Evolutionary conservation across 2,329 filamentous ascomycete genomes (phyloP).

Genomic region (Verticillium zaregamsianum): DNA sequence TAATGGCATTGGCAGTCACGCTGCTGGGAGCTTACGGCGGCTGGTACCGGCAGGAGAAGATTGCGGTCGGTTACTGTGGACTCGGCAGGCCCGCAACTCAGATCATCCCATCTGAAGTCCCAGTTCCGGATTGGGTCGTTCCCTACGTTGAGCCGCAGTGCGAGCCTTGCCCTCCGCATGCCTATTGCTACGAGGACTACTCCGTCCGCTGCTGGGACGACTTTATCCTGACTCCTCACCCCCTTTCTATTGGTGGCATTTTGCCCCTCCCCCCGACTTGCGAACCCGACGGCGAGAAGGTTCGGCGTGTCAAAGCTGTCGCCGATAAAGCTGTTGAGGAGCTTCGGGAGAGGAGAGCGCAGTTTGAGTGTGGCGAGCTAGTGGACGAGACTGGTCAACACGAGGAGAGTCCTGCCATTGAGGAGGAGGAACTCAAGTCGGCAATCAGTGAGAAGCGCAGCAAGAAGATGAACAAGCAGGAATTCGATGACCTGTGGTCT

Average conservation of each 20-base stretch:
- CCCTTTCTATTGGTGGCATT: constrained; percentile 74
- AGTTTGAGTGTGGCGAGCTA: constrained; percentile 83
- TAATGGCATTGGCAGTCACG: constrained; percentile 67
- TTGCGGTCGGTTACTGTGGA: constrained; percentile 93
- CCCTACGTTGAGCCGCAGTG: constrained; percentile 73
- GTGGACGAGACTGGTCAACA: constrained; percentile 56
- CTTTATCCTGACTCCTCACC: constrained; percentile 81
- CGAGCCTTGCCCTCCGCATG: constrained; percentile 85
- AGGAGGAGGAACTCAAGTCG: constrained; percentile 72
- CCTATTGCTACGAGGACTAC: constrained; percentile 78
- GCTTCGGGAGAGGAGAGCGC: constrained; percentile 77
- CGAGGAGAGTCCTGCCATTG: constrained; percentile 53
- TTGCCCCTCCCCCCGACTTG: constrained; percentile 86
- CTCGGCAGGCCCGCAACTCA: constrained; percentile 61
- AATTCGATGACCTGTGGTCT: constrained; percentile 87
- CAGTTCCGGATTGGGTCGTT: constrained; percentile 68
- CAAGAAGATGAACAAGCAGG: constrained; percentile 77
- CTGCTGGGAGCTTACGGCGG: constrained; percentile 68
- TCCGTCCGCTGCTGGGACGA: constrained; percentile 78
- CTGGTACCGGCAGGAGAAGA: constrained; percentile 92
- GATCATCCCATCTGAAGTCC: constrained; percentile 43
- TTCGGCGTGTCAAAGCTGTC: constrained; percentile 78
- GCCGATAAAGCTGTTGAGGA: constrained; percentile 85
- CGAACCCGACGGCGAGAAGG: constrained; percentile 92
- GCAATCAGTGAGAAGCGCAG: constrained; percentile 71